Conservation (phyloP, 2,329 filamentous ascomycete genomes). For the Zarea fungicola region DNA sequence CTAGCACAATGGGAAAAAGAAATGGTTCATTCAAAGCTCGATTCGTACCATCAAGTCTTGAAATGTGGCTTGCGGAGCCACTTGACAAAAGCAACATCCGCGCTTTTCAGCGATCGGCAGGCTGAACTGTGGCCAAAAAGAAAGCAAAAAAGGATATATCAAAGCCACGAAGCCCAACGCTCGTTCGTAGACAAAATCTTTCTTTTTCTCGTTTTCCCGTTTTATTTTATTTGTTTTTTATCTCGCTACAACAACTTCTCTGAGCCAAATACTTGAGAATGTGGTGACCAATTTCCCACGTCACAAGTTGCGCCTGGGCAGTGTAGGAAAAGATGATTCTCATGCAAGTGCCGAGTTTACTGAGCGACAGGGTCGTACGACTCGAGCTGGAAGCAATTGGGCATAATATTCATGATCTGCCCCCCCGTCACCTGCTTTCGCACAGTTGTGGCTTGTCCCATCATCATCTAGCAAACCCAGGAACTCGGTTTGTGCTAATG, state of each 20-base stretch:
- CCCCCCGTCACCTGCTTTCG: too few relatives aligned
- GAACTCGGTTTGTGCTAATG: too few relatives aligned
- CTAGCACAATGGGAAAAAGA: too few relatives aligned
- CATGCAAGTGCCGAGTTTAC: conserved; percentile 6
- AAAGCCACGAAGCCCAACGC: too few relatives aligned
- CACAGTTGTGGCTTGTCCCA: too few relatives aligned
- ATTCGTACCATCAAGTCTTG: not conserved
- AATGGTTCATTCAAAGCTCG: not conserved
- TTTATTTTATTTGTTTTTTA: not conserved
- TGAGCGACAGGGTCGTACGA: not conserved
- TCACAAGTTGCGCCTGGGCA: too few relatives aligned
- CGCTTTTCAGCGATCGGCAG: not conserved
- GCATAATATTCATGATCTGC: too few relatives aligned
- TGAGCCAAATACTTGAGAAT: not conserved
- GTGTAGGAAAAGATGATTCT: not conserved
- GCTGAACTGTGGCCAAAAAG: not conserved
- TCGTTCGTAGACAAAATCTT: not conserved
- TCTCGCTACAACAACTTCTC: too few relatives aligned
- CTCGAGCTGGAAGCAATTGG: not conserved
- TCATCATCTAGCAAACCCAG: too few relatives aligned
- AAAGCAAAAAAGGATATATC: not conserved
- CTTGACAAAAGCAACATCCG: not conserved
- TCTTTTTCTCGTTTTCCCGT: not conserved
- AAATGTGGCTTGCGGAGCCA: too few relatives aligned
- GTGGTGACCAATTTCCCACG: not conserved